phyloP scores from a whole-genome alignment of 306 rosid genomes.

The Cicer pinnatifidum region DNA sequence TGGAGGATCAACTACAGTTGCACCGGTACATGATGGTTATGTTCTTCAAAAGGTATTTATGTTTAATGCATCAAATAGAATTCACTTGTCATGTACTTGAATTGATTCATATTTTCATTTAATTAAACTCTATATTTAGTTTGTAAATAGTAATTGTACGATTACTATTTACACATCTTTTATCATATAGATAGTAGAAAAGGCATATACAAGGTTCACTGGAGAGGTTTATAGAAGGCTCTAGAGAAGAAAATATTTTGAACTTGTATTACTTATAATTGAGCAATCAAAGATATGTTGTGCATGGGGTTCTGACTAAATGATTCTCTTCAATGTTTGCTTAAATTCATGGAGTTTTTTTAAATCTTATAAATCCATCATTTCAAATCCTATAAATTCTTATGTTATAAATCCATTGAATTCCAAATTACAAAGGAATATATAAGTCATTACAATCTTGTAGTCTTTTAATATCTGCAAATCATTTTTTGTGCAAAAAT shows the following conservation, averaged over 20 bases:
- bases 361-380: too few species aligned
- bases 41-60: conserved; percentile 88
- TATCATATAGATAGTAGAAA: conserved; percentile 7
- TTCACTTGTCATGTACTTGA: conserved; percentile 27
- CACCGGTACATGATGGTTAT: conserved; percentile 97
- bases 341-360: too few species aligned
- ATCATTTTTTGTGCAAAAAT: too few species aligned
- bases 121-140: conserved; percentile 24
- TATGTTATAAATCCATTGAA: too few species aligned
- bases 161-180: background rate
- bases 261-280: background rate
- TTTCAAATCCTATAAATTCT: too few species aligned
- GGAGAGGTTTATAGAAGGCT: conserved; percentile 2
- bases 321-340: too few species aligned
- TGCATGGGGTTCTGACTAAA: background rate
- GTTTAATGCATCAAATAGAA: conserved; percentile 20
- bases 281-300: conserved; percentile 5
- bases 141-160: too few species aligned
- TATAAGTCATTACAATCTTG: too few species aligned
- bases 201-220: background rate
- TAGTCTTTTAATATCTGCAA: too few species aligned
- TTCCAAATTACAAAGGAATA: too few species aligned
- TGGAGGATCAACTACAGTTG: conserved; percentile 97
- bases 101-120: conserved; percentile 33
- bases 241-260: background rate